A percentile compares a stretch with the other conserved stretches of the same genome.
Conservation (phyloP, 495 filamentous ascomycete genomes). For the Achaetomiella virescens region DNA sequence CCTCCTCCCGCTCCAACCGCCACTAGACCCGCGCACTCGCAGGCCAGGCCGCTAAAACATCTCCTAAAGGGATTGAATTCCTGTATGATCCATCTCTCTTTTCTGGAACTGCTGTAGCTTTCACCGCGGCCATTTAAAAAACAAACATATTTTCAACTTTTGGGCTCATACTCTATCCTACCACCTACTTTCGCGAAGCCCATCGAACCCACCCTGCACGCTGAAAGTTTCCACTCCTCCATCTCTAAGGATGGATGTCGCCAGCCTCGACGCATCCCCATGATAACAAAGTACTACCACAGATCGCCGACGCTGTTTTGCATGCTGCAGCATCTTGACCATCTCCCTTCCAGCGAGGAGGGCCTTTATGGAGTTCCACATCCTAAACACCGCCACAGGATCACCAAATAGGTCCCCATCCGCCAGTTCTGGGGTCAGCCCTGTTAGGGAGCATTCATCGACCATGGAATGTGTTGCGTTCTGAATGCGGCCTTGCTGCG, state of each 20-base stretch:
- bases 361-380: slow-evolving; percentile 38
- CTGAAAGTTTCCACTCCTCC: slow-evolving; percentile 47
- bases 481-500: background rate
- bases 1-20: too few relatives aligned
- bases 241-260: slow-evolving; percentile 47
- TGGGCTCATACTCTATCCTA: too few relatives aligned
- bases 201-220: slow-evolving; percentile 37
- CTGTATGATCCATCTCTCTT: too few relatives aligned
- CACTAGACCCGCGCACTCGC: too few relatives aligned
- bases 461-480: background rate
- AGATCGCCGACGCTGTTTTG: slow-evolving; percentile 19
- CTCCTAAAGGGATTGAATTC: too few relatives aligned
- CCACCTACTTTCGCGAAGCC: too few relatives aligned
- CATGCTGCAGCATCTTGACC: slow-evolving; percentile 14
- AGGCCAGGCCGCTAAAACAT: too few relatives aligned
- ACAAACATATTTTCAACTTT: too few relatives aligned
- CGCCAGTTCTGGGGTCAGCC: background rate
- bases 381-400: slow-evolving; percentile 41
- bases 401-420: slow-evolving; percentile 18
- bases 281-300: slow-evolving; percentile 49
- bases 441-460: background rate
- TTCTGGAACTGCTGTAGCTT: too few relatives aligned
- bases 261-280: slow-evolving; percentile 48
- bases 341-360: slow-evolving; percentile 20
- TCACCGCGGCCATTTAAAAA: too few relatives aligned